Percentiles rank a stretch among this genome's conserved stretches.
phyloP scores from a whole-genome alignment of 2,329 filamentous ascomycete genomes.

The Alternaria dauci region DNA sequence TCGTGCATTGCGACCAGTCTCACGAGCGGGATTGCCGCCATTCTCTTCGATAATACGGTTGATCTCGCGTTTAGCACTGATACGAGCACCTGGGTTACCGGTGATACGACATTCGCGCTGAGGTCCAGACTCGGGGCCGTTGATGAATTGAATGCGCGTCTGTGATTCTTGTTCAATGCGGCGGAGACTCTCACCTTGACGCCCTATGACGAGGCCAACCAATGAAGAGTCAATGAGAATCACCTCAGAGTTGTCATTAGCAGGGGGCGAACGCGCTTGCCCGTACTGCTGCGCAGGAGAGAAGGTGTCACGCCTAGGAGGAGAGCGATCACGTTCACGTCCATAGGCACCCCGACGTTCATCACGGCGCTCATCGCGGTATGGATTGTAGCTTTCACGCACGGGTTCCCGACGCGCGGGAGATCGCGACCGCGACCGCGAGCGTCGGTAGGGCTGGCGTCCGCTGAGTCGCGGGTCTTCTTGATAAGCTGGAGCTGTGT shows the following conservation, averaged over 20 bases:
- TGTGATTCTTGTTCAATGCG: constrained; percentile 84
- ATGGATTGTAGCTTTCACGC: constrained; percentile 81
- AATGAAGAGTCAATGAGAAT: constrained; percentile 87
- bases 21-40: constrained; percentile 62
- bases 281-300: constrained; percentile 65
- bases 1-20: constrained; percentile 48
- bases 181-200: constrained; percentile 86
- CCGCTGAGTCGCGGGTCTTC: constrained; percentile 60
- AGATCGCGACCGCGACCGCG: constrained; percentile 71
- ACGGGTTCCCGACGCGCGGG: constrained; percentile 71
- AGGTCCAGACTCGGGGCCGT: constrained; percentile 75
- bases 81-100: constrained; percentile 74
- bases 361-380: constrained; percentile 83
- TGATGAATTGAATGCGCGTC: constrained; percentile 87
- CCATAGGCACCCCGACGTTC: constrained; percentile 68
- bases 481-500: constrained; percentile 49
- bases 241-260: constrained; percentile 78
- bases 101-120: constrained; percentile 87
- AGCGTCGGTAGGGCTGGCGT: constrained; percentile 67
- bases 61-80: constrained; percentile 82
- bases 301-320: constrained; percentile 65
- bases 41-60: constrained; percentile 89
- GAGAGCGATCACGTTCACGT: constrained; percentile 78
- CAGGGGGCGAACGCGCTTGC: constrained; percentile 67
- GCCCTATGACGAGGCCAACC: constrained; percentile 89